Evolutionary conservation across 805 yeast genomes (phyloP).

Genomic region (Yarrowia yakushimensis): DNA sequence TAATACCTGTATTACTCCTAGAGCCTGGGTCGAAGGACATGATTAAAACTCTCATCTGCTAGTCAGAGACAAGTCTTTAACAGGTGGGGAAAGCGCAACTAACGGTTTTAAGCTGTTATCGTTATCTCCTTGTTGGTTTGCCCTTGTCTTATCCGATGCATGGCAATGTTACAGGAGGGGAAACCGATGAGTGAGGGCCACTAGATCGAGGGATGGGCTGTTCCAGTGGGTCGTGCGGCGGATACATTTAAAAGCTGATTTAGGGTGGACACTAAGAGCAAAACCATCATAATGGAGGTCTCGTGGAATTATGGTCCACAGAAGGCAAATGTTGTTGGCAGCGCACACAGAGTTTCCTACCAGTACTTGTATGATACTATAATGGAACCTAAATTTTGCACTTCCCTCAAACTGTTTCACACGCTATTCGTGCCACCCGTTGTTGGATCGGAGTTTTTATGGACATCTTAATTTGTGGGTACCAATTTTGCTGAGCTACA

Average conservation of each 20-base stretch:
- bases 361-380: background rate
- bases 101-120: background rate
- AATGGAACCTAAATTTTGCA: background rate
- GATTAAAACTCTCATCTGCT: background rate
- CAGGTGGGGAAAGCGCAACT: background rate
- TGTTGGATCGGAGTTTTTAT: background rate
- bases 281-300: background rate
- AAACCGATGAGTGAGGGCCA: background rate
- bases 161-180: background rate
- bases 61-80: background rate
- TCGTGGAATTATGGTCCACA: background rate
- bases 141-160: background rate
- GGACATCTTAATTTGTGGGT: slow-evolving; percentile 3
- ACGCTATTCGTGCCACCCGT: background rate
- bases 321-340: slow-evolving; percentile 1
- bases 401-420: background rate
- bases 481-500: background rate
- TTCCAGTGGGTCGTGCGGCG: background rate
- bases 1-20: background rate
- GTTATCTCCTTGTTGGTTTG: slow-evolving; percentile 10
- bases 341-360: slow-evolving; percentile 14
- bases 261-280: background rate
- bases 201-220: background rate
- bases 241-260: background rate
- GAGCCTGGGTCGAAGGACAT: background rate